Base-by-base conservation (phyloP, 441 rosid genomes). In the Euphorbia schlechtendalii region DNA sequence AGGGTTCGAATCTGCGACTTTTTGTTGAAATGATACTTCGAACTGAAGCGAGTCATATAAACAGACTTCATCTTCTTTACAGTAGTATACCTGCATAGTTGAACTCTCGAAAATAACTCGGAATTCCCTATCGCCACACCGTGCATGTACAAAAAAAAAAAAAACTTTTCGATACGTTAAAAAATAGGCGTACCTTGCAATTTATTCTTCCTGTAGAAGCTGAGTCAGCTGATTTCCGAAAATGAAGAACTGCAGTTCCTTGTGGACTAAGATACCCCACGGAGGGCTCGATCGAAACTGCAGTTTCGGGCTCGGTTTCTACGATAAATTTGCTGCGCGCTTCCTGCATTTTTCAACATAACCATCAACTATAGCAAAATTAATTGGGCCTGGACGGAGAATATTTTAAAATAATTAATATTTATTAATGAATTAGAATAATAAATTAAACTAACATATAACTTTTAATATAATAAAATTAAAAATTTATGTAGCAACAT, bases 11-110 rank as follows among this genome's bases (percentile, higher is more conserved):
- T 62, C 75, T 14, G 73, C 71, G 57, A 27, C 59, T 73, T 73
- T 76, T 80, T 84, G 81, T 66, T 74, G 80, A 73, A 94, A 90
- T 24, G 88, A 83, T 45, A 89, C 79, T 81, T 89, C 96, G 67
- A 93, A 93, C 59, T 78, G 70, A 67, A 94, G 86, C 4, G 97
- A 85, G 67, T 90, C 94, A 59, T 94, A 94, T 65, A 90, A 77
- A 77, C 99, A 90, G 53, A 93, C 90, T 72, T 88, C 99, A 65
- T 93, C 92, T 78, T 93, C 96, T 81, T 94, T 94, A 70, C 97
- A 94, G 69, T 89, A 94, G 75, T 83, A 87, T 12, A 88, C 96
- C 96, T 88, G 74, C 64, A 61, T 48, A 41, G 24, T 45, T 45
- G 49, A 45, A 45, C 49, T 45, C 49, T 45, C 4, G 12, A 41